Conservation (phyloP, 2,329 filamentous ascomycete genomes). For the Curvularia verruculosa region DNA sequence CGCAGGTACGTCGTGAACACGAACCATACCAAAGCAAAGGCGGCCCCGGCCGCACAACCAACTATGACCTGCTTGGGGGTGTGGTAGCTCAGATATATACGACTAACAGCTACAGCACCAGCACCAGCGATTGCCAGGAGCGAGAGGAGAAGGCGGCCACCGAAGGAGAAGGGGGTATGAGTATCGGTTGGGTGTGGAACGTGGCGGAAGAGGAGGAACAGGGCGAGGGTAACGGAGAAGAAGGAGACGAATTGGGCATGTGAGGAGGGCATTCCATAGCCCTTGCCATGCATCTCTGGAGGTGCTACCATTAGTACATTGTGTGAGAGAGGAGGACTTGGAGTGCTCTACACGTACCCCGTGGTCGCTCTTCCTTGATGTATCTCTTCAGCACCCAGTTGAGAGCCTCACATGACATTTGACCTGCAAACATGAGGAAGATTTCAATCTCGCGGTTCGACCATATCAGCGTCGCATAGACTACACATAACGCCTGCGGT, state of each 20-base stretch:
- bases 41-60: constrained; percentile 72
- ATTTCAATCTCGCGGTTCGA: constrained; percentile 91
- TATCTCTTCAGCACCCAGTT: constrained; percentile 89
- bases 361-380: constrained; percentile 90
- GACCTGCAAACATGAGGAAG: constrained; percentile 85
- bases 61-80: constrained; percentile 86
- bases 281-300: constrained; percentile 77
- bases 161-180: constrained; percentile 63
- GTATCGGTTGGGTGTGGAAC: constrained; percentile 54
- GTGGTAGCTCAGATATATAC: constrained; percentile 92
- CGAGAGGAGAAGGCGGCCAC: constrained; percentile 64
- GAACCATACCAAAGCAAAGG: constrained; percentile 82
- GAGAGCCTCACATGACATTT: constrained; percentile 86
- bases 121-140: constrained; percentile 50
- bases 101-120: constrained; percentile 71
- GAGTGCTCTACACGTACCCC: constrained; percentile 60
- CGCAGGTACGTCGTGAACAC: constrained; percentile 69
- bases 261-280: constrained; percentile 96
- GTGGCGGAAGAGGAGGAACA: constrained; percentile 87
- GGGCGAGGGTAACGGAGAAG: constrained; percentile 80
- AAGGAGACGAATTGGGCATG: constrained; percentile 95
- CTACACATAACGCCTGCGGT: constrained; percentile 87
- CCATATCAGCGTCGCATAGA: constrained; percentile 90
- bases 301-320: constrained; percentile 6
- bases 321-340: background rate